phyloP scores from a whole-genome alignment of 352 stramenopile genomes.

The Phytophthora sansomeana region DNA sequence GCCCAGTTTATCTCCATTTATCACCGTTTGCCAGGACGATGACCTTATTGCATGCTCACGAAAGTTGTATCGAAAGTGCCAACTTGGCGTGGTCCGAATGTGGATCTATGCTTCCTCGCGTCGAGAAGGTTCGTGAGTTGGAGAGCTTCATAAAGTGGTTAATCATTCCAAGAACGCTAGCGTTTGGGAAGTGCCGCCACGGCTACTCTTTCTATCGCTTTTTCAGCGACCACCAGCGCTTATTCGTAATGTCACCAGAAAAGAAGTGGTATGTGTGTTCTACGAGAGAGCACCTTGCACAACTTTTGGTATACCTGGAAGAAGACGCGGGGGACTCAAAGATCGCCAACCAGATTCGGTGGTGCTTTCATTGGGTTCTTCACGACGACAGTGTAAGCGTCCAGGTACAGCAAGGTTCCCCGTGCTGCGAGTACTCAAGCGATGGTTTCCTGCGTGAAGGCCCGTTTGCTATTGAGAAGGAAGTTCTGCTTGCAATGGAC shows the following conservation, averaged over 20 bases:
- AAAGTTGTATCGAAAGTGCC: conserved; percentile 60
- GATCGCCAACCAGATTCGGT: conserved; percentile 45
- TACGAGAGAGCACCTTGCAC: conserved; percentile 33
- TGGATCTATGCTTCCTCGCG: conserved; percentile 50
- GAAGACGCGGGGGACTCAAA: conserved; percentile 39
- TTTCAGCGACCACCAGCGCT: conserved; percentile 53
- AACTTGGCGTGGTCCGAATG: conserved; percentile 78
- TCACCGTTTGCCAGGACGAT: conserved; percentile 25
- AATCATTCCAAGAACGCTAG: conserved; percentile 67
- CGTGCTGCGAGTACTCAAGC: conserved; percentile 49
- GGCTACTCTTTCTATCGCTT: conserved; percentile 75
- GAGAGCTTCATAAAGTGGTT: conserved; percentile 70
- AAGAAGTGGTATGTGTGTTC: conserved; percentile 59
- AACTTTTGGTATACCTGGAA: conserved; percentile 69
- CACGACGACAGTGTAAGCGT: conserved; percentile 31
- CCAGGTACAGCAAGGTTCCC: conserved; percentile 21
- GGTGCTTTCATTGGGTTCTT: conserved; percentile 53
- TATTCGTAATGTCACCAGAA: conserved; percentile 62
- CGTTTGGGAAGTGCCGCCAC: conserved; percentile 62
- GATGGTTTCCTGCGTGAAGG: conserved; percentile 44
- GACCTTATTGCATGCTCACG: conserved; percentile 59
- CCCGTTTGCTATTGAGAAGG: conserved; percentile 56
- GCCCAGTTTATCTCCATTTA: conserved; percentile 67
- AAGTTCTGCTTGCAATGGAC: conserved; percentile 50
- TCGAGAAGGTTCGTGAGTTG: conserved; percentile 56